phyloP scores from a whole-genome alignment of 78 protist species.

The Andalucia godoyi region DNA sequence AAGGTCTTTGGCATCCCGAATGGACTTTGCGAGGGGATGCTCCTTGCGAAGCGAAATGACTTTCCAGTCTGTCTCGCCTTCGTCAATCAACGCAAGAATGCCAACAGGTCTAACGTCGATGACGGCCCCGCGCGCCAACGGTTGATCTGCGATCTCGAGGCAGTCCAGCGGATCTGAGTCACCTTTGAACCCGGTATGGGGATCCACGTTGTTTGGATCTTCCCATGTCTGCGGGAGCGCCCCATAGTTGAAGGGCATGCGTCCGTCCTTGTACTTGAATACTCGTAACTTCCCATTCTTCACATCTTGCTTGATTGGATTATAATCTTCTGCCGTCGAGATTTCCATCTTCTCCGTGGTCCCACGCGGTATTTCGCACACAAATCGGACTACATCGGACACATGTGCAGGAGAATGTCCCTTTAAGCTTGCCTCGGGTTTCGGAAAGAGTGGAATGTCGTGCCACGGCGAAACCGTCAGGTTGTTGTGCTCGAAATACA shows the following conservation, averaged over 20 bases:
- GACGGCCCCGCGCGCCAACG: conserved; percentile 15
- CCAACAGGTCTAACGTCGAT: conserved; percentile 24
- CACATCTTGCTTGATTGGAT: conserved; percentile 35
- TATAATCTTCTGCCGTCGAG: neutral
- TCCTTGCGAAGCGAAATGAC: conserved; percentile 18
- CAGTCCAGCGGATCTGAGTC: conserved; percentile 55
- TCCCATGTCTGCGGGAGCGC: conserved; percentile 57
- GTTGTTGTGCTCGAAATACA: too few species aligned
- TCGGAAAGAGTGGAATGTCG: conserved; percentile 19
- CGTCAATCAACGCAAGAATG: conserved; percentile 33
- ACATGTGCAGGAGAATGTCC: too few species aligned
- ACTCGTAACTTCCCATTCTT: conserved; percentile 28
- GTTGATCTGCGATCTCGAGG: conserved; percentile 14
- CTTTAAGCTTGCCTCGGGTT: neutral
- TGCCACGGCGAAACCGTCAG: conserved; percentile 28
- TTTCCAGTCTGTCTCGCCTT: conserved; percentile 58
- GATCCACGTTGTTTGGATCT: conserved; percentile 21
- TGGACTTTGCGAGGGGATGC: neutral
- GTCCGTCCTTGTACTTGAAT: conserved; percentile 15
- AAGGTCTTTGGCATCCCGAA: conserved; percentile 39
- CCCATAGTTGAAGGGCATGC: conserved; percentile 56
- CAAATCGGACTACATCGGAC: too few species aligned
- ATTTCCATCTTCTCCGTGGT: conserved; percentile 24
- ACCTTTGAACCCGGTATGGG: neutral
- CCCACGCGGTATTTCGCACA: conserved; percentile 26